These are phyloP conservation scores for Aaosphaeria pasadenensis DNA, from an alignment of 2,329 filamentous ascomycete species.

Conservation along the genomic window DNA sequence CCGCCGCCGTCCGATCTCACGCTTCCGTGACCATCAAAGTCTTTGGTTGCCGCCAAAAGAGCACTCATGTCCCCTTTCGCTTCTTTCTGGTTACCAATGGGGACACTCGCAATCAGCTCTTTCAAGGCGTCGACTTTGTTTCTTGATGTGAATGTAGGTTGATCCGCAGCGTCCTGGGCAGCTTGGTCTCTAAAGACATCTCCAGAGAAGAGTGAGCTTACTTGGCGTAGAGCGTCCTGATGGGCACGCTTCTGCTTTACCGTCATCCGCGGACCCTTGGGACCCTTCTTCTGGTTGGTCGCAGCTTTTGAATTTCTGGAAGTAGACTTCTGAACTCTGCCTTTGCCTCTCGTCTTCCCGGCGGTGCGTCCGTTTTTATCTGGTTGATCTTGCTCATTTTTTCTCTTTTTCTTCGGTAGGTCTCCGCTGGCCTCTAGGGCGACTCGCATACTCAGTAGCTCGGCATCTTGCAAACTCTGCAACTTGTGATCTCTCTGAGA, in stretches of 20 bases:
- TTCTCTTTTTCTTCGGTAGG: constrained; percentile 20
- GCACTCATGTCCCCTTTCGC: constrained; percentile 34
- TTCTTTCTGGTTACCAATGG: constrained; percentile 25
- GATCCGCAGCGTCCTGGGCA: constrained; percentile 13
- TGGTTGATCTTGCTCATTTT: background rate
- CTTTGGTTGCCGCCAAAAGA: constrained; percentile 38
- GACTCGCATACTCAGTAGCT: constrained; percentile 26
- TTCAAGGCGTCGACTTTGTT: constrained; percentile 36
- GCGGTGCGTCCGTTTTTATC: background rate
- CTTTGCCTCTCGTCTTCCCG: background rate
- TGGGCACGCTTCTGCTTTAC: constrained; percentile 16
- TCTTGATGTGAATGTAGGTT: constrained; percentile 21
- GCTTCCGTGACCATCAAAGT: constrained; percentile 39
- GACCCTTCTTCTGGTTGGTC: background rate
- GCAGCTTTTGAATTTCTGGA: background rate
- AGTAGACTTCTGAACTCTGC: constrained; percentile 3
- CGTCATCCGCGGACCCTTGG: constrained; percentile 4
- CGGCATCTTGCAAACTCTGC: constrained; percentile 21
- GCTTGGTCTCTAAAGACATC: constrained; percentile 34
- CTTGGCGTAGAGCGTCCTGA: constrained; percentile 15
- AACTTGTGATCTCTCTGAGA: constrained; percentile 10
- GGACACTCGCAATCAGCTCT: constrained; percentile 39
- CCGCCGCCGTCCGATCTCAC: constrained; percentile 32
- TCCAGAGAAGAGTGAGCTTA: constrained; percentile 21
- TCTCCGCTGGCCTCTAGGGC: constrained; percentile 22